Evolutionary conservation across 305 asterid species (phyloP).

Genomic region (Salvia sclarea): DNA sequence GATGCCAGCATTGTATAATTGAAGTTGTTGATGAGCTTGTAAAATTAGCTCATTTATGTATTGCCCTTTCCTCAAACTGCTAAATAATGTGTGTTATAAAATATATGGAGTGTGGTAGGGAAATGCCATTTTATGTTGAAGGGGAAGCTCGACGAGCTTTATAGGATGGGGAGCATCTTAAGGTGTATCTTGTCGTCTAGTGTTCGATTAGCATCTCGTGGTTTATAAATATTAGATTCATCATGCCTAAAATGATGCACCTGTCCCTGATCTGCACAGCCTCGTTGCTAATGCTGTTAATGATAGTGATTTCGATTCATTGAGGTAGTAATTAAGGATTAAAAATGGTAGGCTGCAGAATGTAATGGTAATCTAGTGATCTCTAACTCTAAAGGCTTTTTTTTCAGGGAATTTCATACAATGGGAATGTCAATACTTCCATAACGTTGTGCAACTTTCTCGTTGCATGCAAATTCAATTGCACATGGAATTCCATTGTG

Average conservation of each 20-base stretch:
- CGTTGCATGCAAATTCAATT: neutral
- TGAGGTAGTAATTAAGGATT: neutral
- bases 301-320: neutral
- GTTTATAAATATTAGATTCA: conserved; percentile 1
- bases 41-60: conserved; percentile 5
- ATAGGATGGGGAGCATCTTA: neutral
- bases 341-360: neutral
- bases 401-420: neutral
- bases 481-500: neutral
- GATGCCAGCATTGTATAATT: neutral
- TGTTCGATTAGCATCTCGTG: conserved; percentile 8
- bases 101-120: neutral
- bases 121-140: neutral
- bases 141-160: neutral
- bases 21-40: neutral
- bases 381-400: neutral
- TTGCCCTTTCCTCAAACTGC: conserved; percentile 7
- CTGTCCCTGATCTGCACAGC: neutral
- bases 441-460: neutral
- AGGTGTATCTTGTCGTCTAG: neutral
- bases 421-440: neutral
- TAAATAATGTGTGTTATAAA: neutral
- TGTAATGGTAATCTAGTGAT: neutral
- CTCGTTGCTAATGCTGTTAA: conserved; percentile 1
- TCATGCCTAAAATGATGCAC: neutral